Evolutionary conservation across 1,139 yeast species (phyloP), one percentile per base, ranked within the genome.

Genomic region (Pneumocystis jirovecii): DNA sequence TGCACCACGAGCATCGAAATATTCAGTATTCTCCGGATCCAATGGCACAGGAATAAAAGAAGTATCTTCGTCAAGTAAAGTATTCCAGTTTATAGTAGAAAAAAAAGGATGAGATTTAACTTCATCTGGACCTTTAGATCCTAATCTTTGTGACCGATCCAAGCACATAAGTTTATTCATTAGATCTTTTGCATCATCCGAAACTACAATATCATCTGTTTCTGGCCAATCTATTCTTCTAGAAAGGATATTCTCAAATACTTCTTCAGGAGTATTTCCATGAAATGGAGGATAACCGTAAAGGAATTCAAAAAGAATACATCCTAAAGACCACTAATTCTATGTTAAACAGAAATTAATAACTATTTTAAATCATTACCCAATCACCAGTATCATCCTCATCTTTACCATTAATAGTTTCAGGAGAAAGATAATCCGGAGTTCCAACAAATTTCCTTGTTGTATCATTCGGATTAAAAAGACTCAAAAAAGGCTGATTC

Each of bases 401-500:
- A 0, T 89, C 89, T 6, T 81, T 80, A 42, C 97, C 97, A 63
- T 82, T 79, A 69, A 95, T 89, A 0, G 97, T 91, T 73, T 95
- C 99, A 0, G 99, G 99, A 0, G 99, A 96, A 60, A 95, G 81
- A 74, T 95, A 95, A 73, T 95, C 99, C 0, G 99, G 98, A 0
- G 99, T 95, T 0, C 99, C 99, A 50, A 90, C 96, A 72, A 93
- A 91, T 69, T 82, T 83, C 65, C 81, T 80, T 44, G 80, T 77
- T 64, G 80, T 82, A 0, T 76, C 76, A 4, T 77, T 71, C 0
- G 95, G 95, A 73, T 88, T 89, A 73, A 83, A 88, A 63, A 89
- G 78, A 0, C 89, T 90, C 71, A 82, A 81, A 79, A 25, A 80
- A 78, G 5, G 78, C 17, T 25, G 64, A 34, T 25, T 37, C 17